These are phyloP conservation scores for Kickxella alabastrina DNA, from an alignment of 192 early-diverging fungal species.

Conservation along the genomic window DNA sequence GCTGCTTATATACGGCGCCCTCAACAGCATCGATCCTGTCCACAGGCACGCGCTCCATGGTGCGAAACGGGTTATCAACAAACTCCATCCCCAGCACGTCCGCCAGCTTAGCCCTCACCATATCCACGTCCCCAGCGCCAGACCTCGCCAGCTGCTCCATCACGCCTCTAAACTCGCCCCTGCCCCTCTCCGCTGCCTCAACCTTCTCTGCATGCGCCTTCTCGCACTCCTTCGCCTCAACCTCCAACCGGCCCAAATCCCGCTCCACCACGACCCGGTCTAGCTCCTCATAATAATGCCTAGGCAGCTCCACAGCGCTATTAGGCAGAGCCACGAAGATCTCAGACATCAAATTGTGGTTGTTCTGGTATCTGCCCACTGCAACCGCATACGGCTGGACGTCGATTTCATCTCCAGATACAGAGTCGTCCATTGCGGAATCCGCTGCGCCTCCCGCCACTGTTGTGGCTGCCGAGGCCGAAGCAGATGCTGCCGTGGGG, in stretches of 20 bases:
- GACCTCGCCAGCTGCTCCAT: conserved; percentile 16
- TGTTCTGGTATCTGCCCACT: conserved; percentile 41
- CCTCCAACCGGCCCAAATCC: not conserved
- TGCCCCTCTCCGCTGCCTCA: conserved; percentile 3
- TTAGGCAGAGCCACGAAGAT: conserved; percentile 45
- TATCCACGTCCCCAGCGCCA: conserved; percentile 6
- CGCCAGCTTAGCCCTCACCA: conserved; percentile 18
- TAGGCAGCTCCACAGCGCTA: conserved; percentile 28
- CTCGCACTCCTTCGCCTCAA: conserved; percentile 14
- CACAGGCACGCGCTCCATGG: conserved; percentile 28
- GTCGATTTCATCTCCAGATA: conserved; percentile 37
- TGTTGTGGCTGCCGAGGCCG: not conserved
- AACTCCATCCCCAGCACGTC: conserved; percentile 39
- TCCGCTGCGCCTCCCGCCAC: not conserved
- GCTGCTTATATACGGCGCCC: conserved; percentile 40
- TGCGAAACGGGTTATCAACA: conserved; percentile 39
- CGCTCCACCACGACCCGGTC: not conserved
- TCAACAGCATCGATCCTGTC: conserved; percentile 23
- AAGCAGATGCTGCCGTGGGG: too few relatives aligned
- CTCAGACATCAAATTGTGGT: conserved; percentile 47
- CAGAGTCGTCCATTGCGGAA: conserved; percentile 7
- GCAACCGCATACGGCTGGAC: conserved; percentile 37
- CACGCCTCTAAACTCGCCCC: conserved; percentile 29
- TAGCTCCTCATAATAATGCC: conserved; percentile 36
- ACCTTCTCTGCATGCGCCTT: conserved; percentile 14